Conservation (phyloP, 768 basidiomycete species). For the Phlebiopsis flavidoalba region DNA sequence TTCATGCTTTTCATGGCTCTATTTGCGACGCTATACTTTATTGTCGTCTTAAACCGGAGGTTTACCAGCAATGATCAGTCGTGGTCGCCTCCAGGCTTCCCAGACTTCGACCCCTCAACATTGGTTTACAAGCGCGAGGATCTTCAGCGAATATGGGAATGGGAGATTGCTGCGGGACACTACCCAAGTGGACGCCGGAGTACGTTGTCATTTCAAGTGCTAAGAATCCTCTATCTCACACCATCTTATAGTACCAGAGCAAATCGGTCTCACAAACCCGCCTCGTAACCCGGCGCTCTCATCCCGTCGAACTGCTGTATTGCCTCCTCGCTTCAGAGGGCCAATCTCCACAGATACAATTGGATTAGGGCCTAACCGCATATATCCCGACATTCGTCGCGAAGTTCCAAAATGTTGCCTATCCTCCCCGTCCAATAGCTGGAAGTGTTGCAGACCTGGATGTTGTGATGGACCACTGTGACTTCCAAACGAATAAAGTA, state of each 20-base stretch:
- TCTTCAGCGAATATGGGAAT: conserved; percentile 87
- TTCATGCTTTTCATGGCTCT: conserved; percentile 33
- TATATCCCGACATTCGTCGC: conserved; percentile 69
- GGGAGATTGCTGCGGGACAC: conserved; percentile 93
- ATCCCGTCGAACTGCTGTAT: conserved; percentile 38
- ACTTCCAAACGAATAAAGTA: conserved; percentile 79
- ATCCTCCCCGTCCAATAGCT: conserved; percentile 81
- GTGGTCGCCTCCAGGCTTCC: conserved; percentile 51
- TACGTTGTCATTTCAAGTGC: conserved; percentile 36
- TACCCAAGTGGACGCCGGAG: conserved; percentile 80
- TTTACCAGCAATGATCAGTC: conserved; percentile 58
- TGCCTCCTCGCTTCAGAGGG: conserved; percentile 45
- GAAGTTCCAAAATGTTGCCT: conserved; percentile 60
- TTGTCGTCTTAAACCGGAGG: conserved; percentile 57
- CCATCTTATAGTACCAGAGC: conserved; percentile 56
- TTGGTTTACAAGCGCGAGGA: conserved; percentile 75
- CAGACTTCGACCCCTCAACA: conserved; percentile 53
- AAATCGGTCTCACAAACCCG: conserved; percentile 49
- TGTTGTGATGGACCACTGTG: conserved; percentile 87
- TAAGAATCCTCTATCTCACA: conserved; percentile 1
- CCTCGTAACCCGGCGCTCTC: conserved; percentile 76
- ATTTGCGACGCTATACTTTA: conserved; percentile 42
- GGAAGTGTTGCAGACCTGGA: conserved; percentile 90
- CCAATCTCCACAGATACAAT: conserved; percentile 51
- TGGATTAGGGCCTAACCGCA: conserved; percentile 73